phyloP scores from a whole-genome alignment of 2,329 filamentous ascomycete species.

The Fusarium graminum region DNA sequence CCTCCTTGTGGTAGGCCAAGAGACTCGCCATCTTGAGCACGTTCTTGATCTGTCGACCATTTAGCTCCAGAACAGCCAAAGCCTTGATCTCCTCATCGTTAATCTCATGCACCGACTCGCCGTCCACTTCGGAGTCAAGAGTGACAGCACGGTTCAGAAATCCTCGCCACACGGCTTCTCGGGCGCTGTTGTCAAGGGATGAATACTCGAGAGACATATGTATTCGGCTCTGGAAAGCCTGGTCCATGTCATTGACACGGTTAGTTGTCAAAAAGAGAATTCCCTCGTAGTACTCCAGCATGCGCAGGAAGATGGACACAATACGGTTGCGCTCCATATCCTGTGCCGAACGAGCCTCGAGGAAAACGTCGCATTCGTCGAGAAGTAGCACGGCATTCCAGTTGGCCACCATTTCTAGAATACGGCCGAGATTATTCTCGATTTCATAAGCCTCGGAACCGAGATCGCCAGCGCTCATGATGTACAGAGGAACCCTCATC shows the following conservation, averaged over 20 bases:
- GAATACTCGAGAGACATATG: slow-evolving; percentile 64
- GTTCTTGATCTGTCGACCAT: slow-evolving; percentile 66
- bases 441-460: slow-evolving; percentile 74
- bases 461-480: slow-evolving; percentile 74
- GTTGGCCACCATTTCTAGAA: slow-evolving; percentile 74
- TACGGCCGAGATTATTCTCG: slow-evolving; percentile 67
- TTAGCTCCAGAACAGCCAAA: slow-evolving; percentile 58
- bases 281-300: slow-evolving; percentile 63
- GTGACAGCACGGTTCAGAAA: slow-evolving; percentile 54
- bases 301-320: slow-evolving; percentile 58
- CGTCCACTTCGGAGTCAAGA: slow-evolving; percentile 37
- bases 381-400: slow-evolving; percentile 58
- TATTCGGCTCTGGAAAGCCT: slow-evolving; percentile 62
- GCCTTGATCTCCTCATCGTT: slow-evolving; percentile 50
- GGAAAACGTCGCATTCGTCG: slow-evolving; percentile 59
- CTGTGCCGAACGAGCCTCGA: slow-evolving; percentile 55
- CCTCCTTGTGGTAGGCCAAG: slow-evolving; percentile 50
- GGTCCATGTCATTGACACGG: slow-evolving; percentile 60
- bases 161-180: slow-evolving; percentile 56
- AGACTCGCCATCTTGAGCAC: slow-evolving; percentile 56
- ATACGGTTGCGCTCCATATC: slow-evolving; percentile 53
- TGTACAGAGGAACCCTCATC: slow-evolving; percentile 63
- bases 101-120: slow-evolving; percentile 51
- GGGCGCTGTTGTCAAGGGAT: slow-evolving; percentile 54
- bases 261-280: slow-evolving; percentile 65